These are phyloP conservation scores for Zymoseptoria brevis DNA, from an alignment of 2,329 filamentous ascomycete genomes.

Conservation along the genomic window DNA sequence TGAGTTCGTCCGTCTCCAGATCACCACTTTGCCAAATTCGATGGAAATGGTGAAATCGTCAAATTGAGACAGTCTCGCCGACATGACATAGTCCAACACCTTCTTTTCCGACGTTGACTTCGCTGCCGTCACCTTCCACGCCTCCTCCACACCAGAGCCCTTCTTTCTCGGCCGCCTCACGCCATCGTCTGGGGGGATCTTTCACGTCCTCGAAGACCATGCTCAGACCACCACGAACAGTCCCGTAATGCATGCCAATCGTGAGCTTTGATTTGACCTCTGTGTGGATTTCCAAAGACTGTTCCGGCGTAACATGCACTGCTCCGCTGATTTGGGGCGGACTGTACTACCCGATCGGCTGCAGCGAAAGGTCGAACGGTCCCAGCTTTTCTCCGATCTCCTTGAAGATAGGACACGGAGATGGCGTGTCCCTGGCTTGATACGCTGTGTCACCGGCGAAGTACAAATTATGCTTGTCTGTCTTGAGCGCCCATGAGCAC, in stretches of 20 bases:
- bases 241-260: slow-evolving; percentile 47
- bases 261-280: slow-evolving; percentile 41
- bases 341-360: slow-evolving; percentile 44
- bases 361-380: slow-evolving; percentile 42
- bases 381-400: slow-evolving; percentile 41
- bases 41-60: neutral
- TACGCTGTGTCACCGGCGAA: slow-evolving; percentile 47
- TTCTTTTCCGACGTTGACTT: slow-evolving; percentile 32
- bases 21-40: neutral
- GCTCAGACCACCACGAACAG: slow-evolving; percentile 39
- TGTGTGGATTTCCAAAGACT: slow-evolving; percentile 41
- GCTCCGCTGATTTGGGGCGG: slow-evolving; percentile 38
- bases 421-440: slow-evolving; percentile 31
- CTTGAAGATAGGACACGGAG: slow-evolving; percentile 42
- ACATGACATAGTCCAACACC: slow-evolving; percentile 36
- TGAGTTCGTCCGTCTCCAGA: neutral
- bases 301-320: slow-evolving; percentile 42
- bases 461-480: slow-evolving; percentile 32
- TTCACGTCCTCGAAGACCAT: slow-evolving; percentile 43
- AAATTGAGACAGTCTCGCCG: slow-evolving; percentile 41
- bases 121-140: slow-evolving; percentile 20
- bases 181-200: slow-evolving; percentile 41
- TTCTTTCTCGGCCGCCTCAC: slow-evolving; percentile 36
- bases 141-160: slow-evolving; percentile 29
- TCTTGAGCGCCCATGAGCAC: slow-evolving; percentile 42